These are phyloP conservation scores for Candida railenensis DNA, from an alignment of 805 yeast genomes.

Conservation along the genomic window DNA sequence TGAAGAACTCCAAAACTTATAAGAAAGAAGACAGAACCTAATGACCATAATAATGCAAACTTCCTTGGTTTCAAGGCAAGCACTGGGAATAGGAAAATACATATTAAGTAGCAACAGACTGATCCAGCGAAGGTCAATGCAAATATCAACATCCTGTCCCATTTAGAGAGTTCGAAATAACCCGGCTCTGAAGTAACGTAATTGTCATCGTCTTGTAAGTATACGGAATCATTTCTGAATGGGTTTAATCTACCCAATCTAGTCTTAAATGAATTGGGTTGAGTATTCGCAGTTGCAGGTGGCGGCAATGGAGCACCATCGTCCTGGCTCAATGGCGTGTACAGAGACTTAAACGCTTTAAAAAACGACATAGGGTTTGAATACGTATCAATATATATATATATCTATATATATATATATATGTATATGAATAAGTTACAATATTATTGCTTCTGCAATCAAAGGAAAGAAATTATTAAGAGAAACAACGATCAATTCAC, in stretches of 20 bases:
- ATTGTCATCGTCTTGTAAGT: slow-evolving; percentile 41
- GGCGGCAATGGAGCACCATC: slow-evolving; percentile 36
- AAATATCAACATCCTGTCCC: slow-evolving; percentile 48
- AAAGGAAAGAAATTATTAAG: too few species aligned
- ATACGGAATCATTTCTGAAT: slow-evolving; percentile 34
- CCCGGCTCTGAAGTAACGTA: slow-evolving; percentile 46
- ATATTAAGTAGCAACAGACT: slow-evolving; percentile 39
- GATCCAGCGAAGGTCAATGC: slow-evolving; percentile 45
- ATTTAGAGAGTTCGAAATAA: slow-evolving; percentile 40
- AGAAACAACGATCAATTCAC: background rate
- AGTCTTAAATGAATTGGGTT: slow-evolving; percentile 22
- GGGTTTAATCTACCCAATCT: slow-evolving; percentile 39
- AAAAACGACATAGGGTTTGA: slow-evolving; percentile 46
- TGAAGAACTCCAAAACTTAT: slow-evolving; percentile 47
- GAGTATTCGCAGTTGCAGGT: slow-evolving; percentile 28
- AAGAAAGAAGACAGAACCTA: slow-evolving; percentile 45
- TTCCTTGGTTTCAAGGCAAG: slow-evolving; percentile 42
- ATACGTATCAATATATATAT: background rate
- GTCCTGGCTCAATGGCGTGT: slow-evolving; percentile 33
- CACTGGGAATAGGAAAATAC: slow-evolving; percentile 44
- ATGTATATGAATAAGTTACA: slow-evolving; percentile 4
- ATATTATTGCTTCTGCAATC: too few species aligned
- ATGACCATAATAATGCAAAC: slow-evolving; percentile 47
- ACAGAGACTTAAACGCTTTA: slow-evolving; percentile 28
- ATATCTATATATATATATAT: background rate